Evolutionary conservation across 2,329 filamentous ascomycete genomes (phyloP), one percentile per base, ranked within the genome.

Genomic region (Fusarium aywerte): DNA sequence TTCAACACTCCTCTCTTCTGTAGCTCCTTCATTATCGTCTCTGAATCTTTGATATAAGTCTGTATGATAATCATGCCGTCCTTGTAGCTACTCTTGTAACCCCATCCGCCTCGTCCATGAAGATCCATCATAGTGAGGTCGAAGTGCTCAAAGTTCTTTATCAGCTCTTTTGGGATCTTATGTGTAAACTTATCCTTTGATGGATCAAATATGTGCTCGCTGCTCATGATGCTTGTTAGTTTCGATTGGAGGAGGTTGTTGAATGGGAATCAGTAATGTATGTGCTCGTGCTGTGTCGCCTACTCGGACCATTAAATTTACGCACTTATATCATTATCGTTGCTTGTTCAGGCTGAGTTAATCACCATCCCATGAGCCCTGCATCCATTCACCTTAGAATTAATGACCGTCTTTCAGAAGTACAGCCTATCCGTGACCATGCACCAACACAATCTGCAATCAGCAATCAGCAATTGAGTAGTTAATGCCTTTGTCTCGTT

Each of bases 91-190:
- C 9, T 31, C 5, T 8, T 2, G 21, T 15, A 31, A 7, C 18
- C 15, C 11, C 31, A 48, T 2, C 43, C 25, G 9, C 31, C 60
- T 4, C 42, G 31, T 10, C 43, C 57, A n/a, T 58, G 57, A 9
- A 54, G 10, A 2, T 42, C 25, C 12, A 47, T 36, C 7, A 62
- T n/a, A 23, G 35, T 35, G 2, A 11, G 3, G 7, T 47, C 5
- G 9, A 62, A 11, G 5, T 4, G 8, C 3, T 8, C 6, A 12
- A 11, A 8, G 12, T 42, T 23, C 10, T 16, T 13, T 11, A 62
- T 13, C n/a, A 36, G 23, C 15, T 23, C 40, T 16, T 10, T 39
- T 5, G 18, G 15, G 21, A 62, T 23, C 1, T 12, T 6, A 12
- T 55, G 31, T 11, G 7, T 18, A 18, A 33, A 32, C 7, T 44